Conservation (phyloP, 2,329 filamentous ascomycete species). For the Arachnomyces sp. region DNA sequence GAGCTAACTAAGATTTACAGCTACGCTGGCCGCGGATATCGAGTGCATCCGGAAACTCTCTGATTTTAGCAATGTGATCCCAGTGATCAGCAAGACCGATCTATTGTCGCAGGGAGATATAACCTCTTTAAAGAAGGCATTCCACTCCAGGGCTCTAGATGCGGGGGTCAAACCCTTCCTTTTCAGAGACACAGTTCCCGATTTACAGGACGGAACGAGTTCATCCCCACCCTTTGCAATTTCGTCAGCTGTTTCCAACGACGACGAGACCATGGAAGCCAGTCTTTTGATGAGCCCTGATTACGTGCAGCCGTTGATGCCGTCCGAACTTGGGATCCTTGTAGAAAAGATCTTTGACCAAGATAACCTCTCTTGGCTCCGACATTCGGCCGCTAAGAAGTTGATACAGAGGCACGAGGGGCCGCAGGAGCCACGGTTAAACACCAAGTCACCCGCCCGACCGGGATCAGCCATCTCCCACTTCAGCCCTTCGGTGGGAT, state of each 20-base stretch:
- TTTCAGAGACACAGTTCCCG: slow-evolving; percentile 39
- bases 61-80: slow-evolving; percentile 72
- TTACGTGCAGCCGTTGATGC: slow-evolving; percentile 70
- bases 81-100: slow-evolving; percentile 71
- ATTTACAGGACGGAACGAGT: slow-evolving; percentile 17
- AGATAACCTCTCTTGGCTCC: slow-evolving; percentile 70
- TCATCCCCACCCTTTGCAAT: slow-evolving; percentile 58
- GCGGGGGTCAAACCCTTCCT: slow-evolving; percentile 57
- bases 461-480: slow-evolving; percentile 23
- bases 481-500: slow-evolving; percentile 24
- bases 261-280: slow-evolving; percentile 81
- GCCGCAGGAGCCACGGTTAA: slow-evolving; percentile 8
- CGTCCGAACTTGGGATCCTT: slow-evolving; percentile 63
- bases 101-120: slow-evolving; percentile 53
- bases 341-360: slow-evolving; percentile 68
- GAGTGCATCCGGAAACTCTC: slow-evolving; percentile 63
- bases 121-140: slow-evolving; percentile 48
- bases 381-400: slow-evolving; percentile 75
- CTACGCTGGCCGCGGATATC: slow-evolving; percentile 55
- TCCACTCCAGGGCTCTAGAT: slow-evolving; percentile 22
- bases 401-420: slow-evolving; percentile 60
- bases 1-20: slow-evolving; percentile 27
- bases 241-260: slow-evolving; percentile 62
- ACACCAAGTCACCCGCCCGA: slow-evolving; percentile 9
- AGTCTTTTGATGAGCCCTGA: slow-evolving; percentile 88